Evolutionary conservation across 2,329 filamentous ascomycete genomes (phyloP), one percentile per base, ranked within the genome.

Genomic region (Calonectria naviculata): DNA sequence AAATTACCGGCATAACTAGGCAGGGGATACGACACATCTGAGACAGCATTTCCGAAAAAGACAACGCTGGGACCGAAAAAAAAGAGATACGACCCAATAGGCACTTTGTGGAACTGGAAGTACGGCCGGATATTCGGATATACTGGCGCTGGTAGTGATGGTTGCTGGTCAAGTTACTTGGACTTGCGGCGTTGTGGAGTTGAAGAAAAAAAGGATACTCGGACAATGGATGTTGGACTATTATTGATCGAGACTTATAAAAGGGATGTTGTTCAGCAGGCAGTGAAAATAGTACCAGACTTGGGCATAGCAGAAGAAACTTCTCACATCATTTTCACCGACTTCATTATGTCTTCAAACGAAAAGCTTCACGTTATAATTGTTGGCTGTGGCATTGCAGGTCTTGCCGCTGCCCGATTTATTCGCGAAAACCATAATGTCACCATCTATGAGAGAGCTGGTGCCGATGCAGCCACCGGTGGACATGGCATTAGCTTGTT

Each of bases 401-500:
- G 67, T 15, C 67, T 69, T n/a, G 67, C 60, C 1, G 49, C 67
- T 21, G 49, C 67, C 3, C 38, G 67, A 19, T 65, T 69, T n/a
- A 31, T 65, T 28, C 66, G 60, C 17, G 66, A 58, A 49, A 47
- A 64, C 41, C 60, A 68, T 21, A 31, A 24, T 17, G 66, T 68
- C 29, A 68, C 66, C 31, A 68, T 68, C 13, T 68, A 64, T 29
- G 66, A 68, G 29, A 47, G 66, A 44, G 60, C 67, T 21, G 60
- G 60, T 2, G 28, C 19, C 9, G 67, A 69, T 42, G 67, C 49
- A n/a, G 61, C 67, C 9, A 69, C 67, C n/a, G 67, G 67, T 26
- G 60, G 67, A 19, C 60, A 69, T 31, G 60, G 67, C 5, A 69
- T 65, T 24, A 69, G 49, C 60, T 34, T 69, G 60, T 65, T 69